Evolutionary conservation across 2,329 filamentous ascomycete species (phyloP).

Genomic region (Thielaviopsis populi): DNA sequence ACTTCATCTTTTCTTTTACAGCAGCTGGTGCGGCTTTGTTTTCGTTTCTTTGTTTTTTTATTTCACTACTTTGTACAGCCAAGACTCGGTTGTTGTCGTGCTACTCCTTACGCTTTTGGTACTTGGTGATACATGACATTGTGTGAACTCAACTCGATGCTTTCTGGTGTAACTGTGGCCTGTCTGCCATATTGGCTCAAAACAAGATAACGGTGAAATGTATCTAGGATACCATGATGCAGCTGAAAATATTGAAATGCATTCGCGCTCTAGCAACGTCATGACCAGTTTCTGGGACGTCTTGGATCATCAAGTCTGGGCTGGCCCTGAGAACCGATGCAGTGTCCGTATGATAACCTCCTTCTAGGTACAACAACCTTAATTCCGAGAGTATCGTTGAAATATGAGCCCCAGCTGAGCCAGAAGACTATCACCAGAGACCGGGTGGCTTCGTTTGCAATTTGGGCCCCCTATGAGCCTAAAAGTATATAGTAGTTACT

Average conservation of each 20-base stretch:
- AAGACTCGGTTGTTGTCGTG: not conserved
- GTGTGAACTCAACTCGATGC: not conserved
- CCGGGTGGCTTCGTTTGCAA: too few species aligned
- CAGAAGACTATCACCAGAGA: too few species aligned
- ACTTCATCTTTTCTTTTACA: not conserved
- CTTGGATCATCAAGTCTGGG: too few species aligned
- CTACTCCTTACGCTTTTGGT: not conserved
- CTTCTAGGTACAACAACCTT: too few species aligned
- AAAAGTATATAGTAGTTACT: too few species aligned
- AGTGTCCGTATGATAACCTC: too few species aligned
- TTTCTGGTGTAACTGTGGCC: not conserved
- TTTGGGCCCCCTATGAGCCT: too few species aligned
- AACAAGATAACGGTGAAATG: not conserved
- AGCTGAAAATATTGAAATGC: too few species aligned
- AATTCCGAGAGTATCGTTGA: not conserved
- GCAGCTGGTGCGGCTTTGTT: not conserved
- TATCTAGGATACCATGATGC: not conserved
- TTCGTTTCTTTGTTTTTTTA: not conserved
- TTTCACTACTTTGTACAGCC: not conserved
- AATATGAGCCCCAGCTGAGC: too few species aligned
- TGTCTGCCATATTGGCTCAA: not conserved
- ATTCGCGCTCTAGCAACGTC: too few species aligned
- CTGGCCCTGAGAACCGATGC: too few species aligned
- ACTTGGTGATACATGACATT: not conserved
- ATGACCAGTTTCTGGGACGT: too few species aligned